Percentiles rank a stretch among this genome's conserved stretches.
These are phyloP conservation scores for Fusarium sp. DNA, from an alignment of 2,329 filamentous ascomycete species.

Conservation along the genomic window DNA sequence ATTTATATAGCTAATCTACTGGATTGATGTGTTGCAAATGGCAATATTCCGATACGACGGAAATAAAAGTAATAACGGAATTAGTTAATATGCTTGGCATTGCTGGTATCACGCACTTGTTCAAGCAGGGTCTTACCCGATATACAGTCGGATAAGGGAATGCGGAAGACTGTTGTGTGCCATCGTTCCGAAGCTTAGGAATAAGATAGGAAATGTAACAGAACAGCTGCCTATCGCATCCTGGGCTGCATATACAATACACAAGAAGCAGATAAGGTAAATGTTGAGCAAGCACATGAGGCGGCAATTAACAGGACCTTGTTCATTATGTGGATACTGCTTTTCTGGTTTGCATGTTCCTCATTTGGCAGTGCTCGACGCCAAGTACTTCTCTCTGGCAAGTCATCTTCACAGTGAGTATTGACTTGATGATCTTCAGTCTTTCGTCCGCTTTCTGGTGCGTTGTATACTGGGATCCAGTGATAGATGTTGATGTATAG, in stretches of 20 bases:
- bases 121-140: neutral
- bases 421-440: neutral
- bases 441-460: neutral
- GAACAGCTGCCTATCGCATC: neutral
- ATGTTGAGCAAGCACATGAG: fast-evolving
- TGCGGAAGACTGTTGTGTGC: neutral
- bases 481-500: neutral
- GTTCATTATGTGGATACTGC: neutral
- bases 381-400: neutral
- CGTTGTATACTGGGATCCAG: neutral
- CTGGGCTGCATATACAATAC: neutral
- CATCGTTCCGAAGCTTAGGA: neutral
- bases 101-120: fast-evolving
- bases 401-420: neutral
- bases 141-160: neutral
- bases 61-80: neutral
- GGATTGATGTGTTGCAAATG: neutral
- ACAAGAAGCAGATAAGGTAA: neutral
- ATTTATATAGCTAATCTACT: neutral
- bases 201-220: neutral
- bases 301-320: fast-evolving
- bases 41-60: neutral
- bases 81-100: neutral
- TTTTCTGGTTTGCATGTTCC: neutral
- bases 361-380: neutral